Evolutionary conservation across 2,329 filamentous ascomycete species (phyloP).

Genomic region (Diaporthe citrichinensis): DNA sequence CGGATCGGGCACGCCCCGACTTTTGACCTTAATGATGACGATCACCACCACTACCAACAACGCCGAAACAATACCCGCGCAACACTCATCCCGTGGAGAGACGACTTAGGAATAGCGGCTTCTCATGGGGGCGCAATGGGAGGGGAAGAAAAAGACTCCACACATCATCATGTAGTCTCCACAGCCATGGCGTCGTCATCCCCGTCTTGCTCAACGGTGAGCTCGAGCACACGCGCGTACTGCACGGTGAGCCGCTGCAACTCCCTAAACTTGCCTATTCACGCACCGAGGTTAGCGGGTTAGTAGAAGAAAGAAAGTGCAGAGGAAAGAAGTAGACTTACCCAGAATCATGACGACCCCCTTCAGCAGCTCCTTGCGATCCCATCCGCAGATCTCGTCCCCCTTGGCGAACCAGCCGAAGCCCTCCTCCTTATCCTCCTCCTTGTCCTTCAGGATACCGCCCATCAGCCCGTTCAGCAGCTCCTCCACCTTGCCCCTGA

Average conservation of each 20-base stretch:
- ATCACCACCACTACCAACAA: neutral
- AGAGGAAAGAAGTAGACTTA: conserved; percentile 61
- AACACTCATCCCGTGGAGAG: neutral
- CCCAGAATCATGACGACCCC: conserved; percentile 94
- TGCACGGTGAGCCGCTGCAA: conserved; percentile 95
- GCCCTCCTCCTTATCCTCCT: conserved; percentile 56
- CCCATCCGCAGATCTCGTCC: conserved; percentile 90
- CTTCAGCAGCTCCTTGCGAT: conserved; percentile 87
- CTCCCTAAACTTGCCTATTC: conserved; percentile 90
- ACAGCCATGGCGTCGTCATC: conserved; percentile 62
- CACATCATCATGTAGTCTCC: conserved; percentile 47
- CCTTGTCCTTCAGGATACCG: conserved; percentile 73
- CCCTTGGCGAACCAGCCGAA: conserved; percentile 76
- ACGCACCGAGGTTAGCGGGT: conserved; percentile 52
- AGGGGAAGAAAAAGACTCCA: too few species aligned
- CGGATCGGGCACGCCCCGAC: neutral
- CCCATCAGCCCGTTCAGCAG: conserved; percentile 86
- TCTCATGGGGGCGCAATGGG: neutral
- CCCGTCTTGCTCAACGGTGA: conserved; percentile 62
- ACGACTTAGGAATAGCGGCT: neutral
- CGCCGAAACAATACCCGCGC: neutral
- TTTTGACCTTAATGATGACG: conserved; percentile 4
- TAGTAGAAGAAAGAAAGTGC: neutral
- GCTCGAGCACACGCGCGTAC: conserved; percentile 86
- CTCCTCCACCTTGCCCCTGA: conserved; percentile 92